Conservation (phyloP, 2,329 filamentous ascomycete genomes). For the Aureobasidium namibiae region DNA sequence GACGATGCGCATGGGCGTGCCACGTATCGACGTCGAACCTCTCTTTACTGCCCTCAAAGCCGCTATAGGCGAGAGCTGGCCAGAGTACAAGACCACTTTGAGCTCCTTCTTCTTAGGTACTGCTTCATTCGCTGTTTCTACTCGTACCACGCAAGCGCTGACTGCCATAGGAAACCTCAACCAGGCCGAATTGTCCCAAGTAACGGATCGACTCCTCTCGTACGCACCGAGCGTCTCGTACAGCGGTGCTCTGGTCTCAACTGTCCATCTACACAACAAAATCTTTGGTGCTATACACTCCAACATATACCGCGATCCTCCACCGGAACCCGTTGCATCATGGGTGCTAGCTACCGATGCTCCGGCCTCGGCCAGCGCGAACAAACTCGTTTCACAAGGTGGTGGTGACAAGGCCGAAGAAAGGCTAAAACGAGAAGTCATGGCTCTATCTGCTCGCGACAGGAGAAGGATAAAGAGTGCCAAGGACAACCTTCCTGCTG, state of each 20-base stretch:
- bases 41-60: constrained; percentile 54
- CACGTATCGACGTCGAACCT: constrained; percentile 55
- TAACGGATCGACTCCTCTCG: constrained; percentile 48
- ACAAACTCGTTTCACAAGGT: constrained; percentile 16
- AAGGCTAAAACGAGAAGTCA: constrained; percentile 55
- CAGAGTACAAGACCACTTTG: constrained; percentile 51
- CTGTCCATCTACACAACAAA: constrained; percentile 51
- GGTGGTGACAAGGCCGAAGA: constrained; percentile 55
- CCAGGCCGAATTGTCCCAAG: constrained; percentile 51
- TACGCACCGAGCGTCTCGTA: constrained; percentile 42
- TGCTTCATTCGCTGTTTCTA: constrained; percentile 11
- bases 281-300: constrained; percentile 51
- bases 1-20: constrained; percentile 37
- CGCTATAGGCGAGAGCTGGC: constrained; percentile 52
- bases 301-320: constrained; percentile 52
- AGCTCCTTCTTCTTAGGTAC: constrained; percentile 50
- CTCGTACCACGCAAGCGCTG: not conserved
- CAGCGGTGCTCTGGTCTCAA: constrained; percentile 20
- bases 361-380: constrained; percentile 53
- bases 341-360: constrained; percentile 68
- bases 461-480: constrained; percentile 40
- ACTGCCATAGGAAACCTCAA: constrained; percentile 45
- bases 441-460: constrained; percentile 53
- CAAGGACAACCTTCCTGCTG: constrained; percentile 17
- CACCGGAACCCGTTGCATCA: constrained; percentile 50